These are phyloP conservation scores for Dryadomyces quercivorus DNA, from an alignment of 2,329 filamentous ascomycete genomes.

Conservation along the genomic window DNA sequence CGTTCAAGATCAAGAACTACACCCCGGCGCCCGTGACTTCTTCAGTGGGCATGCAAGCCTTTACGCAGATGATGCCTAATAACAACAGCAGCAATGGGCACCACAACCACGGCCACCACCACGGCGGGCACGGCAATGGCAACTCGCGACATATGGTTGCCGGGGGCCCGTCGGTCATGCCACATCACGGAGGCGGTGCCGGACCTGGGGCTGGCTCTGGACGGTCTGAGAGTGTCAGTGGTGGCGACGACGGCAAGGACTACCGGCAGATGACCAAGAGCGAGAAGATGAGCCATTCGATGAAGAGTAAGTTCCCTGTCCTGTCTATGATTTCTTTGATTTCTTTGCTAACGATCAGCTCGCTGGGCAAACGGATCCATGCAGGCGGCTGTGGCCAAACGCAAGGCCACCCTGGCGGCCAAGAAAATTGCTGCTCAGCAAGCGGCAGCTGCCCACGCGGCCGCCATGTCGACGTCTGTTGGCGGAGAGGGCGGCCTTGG, in stretches of 20 bases:
- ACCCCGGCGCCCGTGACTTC: constrained; percentile 11
- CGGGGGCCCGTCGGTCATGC: background rate
- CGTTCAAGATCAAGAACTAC: constrained; percentile 24
- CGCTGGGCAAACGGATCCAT: constrained; percentile 51
- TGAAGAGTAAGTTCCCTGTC: constrained; percentile 41
- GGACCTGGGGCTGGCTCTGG: background rate
- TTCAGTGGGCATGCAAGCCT: constrained; percentile 8
- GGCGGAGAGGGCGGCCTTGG: background rate
- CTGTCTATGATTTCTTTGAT: background rate
- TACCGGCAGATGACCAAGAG: constrained; percentile 52
- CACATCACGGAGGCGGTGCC: background rate
- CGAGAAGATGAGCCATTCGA: constrained; percentile 53
- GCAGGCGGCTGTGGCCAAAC: constrained; percentile 46
- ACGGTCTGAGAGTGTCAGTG: constrained; percentile 13
- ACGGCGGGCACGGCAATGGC: background rate
- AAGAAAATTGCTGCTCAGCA: constrained; percentile 31
- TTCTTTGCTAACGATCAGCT: constrained; percentile 21
- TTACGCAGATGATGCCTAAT: constrained; percentile 12
- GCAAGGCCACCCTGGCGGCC: constrained; percentile 45
- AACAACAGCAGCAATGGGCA: background rate
- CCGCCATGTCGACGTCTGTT: background rate
- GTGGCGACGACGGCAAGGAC: constrained; percentile 32
- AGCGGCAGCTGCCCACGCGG: constrained; percentile 11
- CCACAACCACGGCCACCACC: background rate
- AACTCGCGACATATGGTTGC: background rate